Base-by-base conservation (phyloP, 176 grass and related monocot species). In the Bonia amplexicaulis region DNA sequence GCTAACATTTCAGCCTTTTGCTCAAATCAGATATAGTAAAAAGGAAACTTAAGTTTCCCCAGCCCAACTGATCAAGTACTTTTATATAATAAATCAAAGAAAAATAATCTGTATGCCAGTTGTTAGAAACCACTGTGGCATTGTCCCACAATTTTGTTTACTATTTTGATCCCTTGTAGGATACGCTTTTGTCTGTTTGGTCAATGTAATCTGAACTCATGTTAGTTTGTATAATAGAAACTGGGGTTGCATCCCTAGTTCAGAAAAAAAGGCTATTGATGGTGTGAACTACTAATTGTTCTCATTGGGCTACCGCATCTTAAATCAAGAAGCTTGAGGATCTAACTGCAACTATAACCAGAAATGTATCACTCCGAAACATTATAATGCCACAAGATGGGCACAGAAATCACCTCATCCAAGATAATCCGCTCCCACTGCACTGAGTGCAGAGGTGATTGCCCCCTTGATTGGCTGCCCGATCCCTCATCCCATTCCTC, bases 371-470 rank as follows among this genome's bases (percentile, higher is more conserved):
- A 23, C 27, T 20, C 8, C 55, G 49, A 73, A 72, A 53, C 31
- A 46, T 73, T 44, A 67, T 42, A 82, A 66, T 61, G 69, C 6
- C 9, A 46, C 35, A 85, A 31, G 49, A 69, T 11, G 68, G 33
- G 48, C 16, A 67, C 44, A 72, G 26, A 41, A 82, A 85, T 88
- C 75, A 98, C 96, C 93, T 98, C 96, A 87, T 98, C 96, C 60
- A 98, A 80, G 81, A 98, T 94, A 81, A 98, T 92, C 9, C 96
- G 80, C 82, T 95, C 85, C 96, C 96, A 98, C 31, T 78, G 91
- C 69, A 94, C 93, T 15, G 78, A 89, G 72, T 98, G 96, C 44
- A 98, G 90, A 26, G 74, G 83, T 25, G 96, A 98, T 73, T 89
- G 71, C 26, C 89, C 88, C 40, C 74, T 71, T 23, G 83, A 78